Percentiles rank a stretch among this genome's conserved stretches.
phyloP scores from a whole-genome alignment of 495 filamentous ascomycete genomes.

The Cercophora sp. region DNA sequence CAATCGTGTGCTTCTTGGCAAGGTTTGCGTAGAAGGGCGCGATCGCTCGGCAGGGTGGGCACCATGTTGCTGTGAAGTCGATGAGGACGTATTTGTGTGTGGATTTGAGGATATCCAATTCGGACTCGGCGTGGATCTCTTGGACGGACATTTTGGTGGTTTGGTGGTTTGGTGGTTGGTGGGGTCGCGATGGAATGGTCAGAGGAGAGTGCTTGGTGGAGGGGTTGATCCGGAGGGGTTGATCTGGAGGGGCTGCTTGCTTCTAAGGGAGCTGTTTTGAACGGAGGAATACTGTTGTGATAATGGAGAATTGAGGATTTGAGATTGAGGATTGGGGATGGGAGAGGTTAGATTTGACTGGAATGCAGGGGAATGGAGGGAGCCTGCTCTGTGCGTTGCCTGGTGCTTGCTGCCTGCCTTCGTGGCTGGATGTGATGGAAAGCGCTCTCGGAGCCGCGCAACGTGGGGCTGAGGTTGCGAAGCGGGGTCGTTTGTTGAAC shows the following conservation, averaged over 20 bases:
- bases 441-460: no score
- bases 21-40: slow-evolving; percentile 55
- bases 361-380: no score
- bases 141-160: slow-evolving; percentile 15
- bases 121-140: slow-evolving; percentile 24
- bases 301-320: no score
- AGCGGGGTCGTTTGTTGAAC: no score
- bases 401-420: no score
- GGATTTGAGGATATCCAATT: slow-evolving; percentile 31
- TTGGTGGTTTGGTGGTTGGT: not conserved
- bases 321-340: no score
- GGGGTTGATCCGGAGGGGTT: not conserved
- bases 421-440: no score
- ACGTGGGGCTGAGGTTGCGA: no score
- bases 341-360: no score
- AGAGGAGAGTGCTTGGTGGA: not conserved
- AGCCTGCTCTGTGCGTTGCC: no score
- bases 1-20: slow-evolving; percentile 39
- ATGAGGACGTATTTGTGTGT: slow-evolving; percentile 39
- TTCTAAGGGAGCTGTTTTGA: no score
- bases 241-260: not conserved
- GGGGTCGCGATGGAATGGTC: not conserved
- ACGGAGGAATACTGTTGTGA: no score
- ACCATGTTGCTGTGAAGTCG: slow-evolving; percentile 61
- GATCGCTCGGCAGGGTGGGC: slow-evolving; percentile 64